Conservation (phyloP, 768 basidiomycete species). For the Leccinum arenicola region DNA sequence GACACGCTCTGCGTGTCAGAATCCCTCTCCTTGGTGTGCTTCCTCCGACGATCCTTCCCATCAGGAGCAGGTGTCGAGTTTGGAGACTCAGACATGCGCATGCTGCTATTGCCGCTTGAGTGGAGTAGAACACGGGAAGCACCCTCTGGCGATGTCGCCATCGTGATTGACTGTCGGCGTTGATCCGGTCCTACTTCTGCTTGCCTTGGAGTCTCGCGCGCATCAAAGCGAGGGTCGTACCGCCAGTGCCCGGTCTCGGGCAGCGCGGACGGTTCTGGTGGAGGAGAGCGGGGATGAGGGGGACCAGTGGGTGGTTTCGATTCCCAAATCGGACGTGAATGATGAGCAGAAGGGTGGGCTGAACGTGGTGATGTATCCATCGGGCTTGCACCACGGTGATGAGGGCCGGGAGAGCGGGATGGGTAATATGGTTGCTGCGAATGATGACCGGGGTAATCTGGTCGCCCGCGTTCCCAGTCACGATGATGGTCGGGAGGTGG, state of each 20-base stretch:
- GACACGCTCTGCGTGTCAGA: slow-evolving; percentile 33
- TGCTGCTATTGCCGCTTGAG: slow-evolving; percentile 27
- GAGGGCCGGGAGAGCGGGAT: slow-evolving; percentile 36
- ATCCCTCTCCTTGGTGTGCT: slow-evolving; percentile 50
- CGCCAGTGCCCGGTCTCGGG: slow-evolving; percentile 48
- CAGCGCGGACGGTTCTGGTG: slow-evolving; percentile 34
- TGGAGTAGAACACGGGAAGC: slow-evolving; percentile 29
- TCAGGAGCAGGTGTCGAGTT: slow-evolving; percentile 42
- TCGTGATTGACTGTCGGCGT: slow-evolving; percentile 35
- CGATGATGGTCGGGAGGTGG: slow-evolving; percentile 44
- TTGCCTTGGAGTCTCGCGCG: slow-evolving; percentile 40
- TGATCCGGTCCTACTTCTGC: slow-evolving; percentile 31
- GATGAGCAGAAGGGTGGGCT: slow-evolving; percentile 37
- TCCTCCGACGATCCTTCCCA: slow-evolving; percentile 44
- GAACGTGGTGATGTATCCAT: slow-evolving; percentile 62
- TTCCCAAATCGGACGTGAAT: slow-evolving; percentile 55
- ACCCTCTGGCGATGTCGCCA: slow-evolving; percentile 49
- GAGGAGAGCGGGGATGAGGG: slow-evolving; percentile 31
- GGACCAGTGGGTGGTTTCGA: slow-evolving; percentile 44
- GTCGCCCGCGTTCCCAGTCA: slow-evolving; percentile 52
- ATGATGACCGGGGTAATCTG: slow-evolving; percentile 34
- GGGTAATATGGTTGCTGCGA: slow-evolving; percentile 33
- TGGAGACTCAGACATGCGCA: slow-evolving; percentile 62
- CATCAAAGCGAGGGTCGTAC: slow-evolving; percentile 60
- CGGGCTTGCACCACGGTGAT: slow-evolving; percentile 46